Evolutionary conservation across 352 stramenopile species (phyloP), one percentile per base, ranked within the genome.

Genomic region (Phytophthora boehmeriae): DNA sequence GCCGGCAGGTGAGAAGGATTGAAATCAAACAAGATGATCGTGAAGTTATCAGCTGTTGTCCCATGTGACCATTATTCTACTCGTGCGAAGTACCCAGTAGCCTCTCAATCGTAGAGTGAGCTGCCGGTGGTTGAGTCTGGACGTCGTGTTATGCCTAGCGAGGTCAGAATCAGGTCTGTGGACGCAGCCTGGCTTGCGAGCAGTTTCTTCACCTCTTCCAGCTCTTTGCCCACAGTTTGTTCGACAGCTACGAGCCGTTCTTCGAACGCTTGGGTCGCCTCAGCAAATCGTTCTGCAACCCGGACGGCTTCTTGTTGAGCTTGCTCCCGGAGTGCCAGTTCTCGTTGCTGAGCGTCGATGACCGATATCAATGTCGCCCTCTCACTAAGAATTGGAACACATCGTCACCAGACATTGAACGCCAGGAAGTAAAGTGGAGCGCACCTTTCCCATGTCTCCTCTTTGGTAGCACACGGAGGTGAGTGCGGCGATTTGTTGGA

Each of bases 271-370:
- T 88, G 64, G 4, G 86, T 76, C 13, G 83, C 73, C 0, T 54
- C 50, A 14, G 80, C 71, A 61, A 90, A 92, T 34, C 61, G 77
- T 46, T 88, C 76, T 1, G 83, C 83, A 16, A 88, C 68, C 0
- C 72, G 71, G 13, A 73, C 53, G 4, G 83, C 83, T 13, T 90
- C 77, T 23, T 77, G 59, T n/a, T 89, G 77, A 0, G 70, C 78
- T 17, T 67, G 69, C 20, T 85, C 79, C 10, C 84, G 79, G 11
- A 71, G 44, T 43, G 80, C 78, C 14, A 93, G 59, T 57, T 90
- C 81, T 22, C 68, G 70, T 32, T 71, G 76, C 54, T 93, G 81
- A 2, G 76, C 62, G 8, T 93, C 80, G 39, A 93, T 84, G 36
- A 89, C 79, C 0, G 68, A 67, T 8, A 91, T 42, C 34, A 91